Evolutionary conservation across 192 early-diverging fungal genomes (phyloP), one percentile per base, ranked within the genome.

Genomic region (Blastocladiella britannica): DNA sequence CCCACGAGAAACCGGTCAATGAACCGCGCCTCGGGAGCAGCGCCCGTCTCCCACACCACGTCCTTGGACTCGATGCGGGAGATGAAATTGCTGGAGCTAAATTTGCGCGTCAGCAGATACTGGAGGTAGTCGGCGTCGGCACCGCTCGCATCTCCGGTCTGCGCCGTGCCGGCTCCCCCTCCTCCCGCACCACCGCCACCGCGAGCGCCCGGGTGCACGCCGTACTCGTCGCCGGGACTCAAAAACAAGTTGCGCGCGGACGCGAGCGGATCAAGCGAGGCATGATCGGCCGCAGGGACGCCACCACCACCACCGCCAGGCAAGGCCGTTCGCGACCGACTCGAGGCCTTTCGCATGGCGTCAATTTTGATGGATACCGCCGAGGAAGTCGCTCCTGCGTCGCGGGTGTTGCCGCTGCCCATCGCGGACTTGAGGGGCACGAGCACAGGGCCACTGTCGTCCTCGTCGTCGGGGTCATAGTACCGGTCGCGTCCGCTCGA

Each of bases 111-210:
- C 75, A 66, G 75, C 15, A 56, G 63, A 23, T 75, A 65, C 58
- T 75, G 62, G 20, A 79, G 65, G 59, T 79, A 79, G 26, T 78
- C 76, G 56, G 65, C 67, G 60, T 78, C 73, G 15, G 76, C n/a
- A n/a, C n/a, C n/a, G n/a, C n/a, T n/a, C n/a, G n/a, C n/a, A n/a
- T n/a, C n/a, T n/a, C n/a, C n/a, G n/a, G n/a, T n/a, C n/a, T n/a
- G n/a, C n/a, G n/a, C n/a, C n/a, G n/a, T n/a, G n/a, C n/a, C n/a
- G n/a, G n/a, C n/a, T n/a, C n/a, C n/a, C n/a, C n/a, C n/a, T n/a
- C n/a, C n/a, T n/a, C n/a, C n/a, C n/a, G n/a, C n/a, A n/a, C n/a
- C n/a, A n/a, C n/a, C n/a, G n/a, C n/a, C n/a, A n/a, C n/a, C n/a
- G n/a, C n/a, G n/a, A n/a, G n/a, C n/a, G n/a, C n/a, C n/a, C n/a